Evolutionary conservation across 2,329 filamentous ascomycete genomes (phyloP), one percentile per base, ranked within the genome.

Genomic region (Colletotrichum cordylinicola): DNA sequence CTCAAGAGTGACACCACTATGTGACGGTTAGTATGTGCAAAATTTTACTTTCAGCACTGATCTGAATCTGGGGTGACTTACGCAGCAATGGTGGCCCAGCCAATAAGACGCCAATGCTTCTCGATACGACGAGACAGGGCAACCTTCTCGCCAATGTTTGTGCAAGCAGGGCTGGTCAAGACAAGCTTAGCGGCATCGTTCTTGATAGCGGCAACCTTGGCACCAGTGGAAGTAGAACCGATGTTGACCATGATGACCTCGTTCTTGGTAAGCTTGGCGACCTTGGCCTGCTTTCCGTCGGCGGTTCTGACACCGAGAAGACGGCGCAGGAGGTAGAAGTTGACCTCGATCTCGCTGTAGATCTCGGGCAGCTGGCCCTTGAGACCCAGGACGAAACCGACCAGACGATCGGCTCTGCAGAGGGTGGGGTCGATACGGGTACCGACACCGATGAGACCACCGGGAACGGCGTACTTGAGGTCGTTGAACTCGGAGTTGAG

Each of bases 191-290:
- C 97, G 74, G 96, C 96, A 91, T 99, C 97, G 83, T 96, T 96
- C 91, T 97, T 98, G 84, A 98, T 98, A 82, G 95, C 96, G 75
- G 97, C 92, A 70, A 99, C 95, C 92, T 98, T 99, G 80, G 97
- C 97, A 86, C 97, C 97, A 16, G 96, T 98, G 62, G 97, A 98
- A 12, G 96, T 98, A 48, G 95, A 98, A 77, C 97, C 97, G 84
- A 99, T 99, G 90, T 99, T 99, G 79, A 99, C 97, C 97, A 99
- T 98, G 87, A 99, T 94, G 82, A 98, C 96, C 87, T 99, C 97
- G 88, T 98, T 98, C 93, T 98, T 99, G 74, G 96, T 90, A 79
- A 99, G 91, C 90, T 99, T 99, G 81, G 96, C 96, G 80, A 99
- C 97, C 93, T 99, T 99, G 83, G 96, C 96, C 88, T 98, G 97